Base-by-base conservation (phyloP, 495 filamentous ascomycete genomes). In the Trichocladium antarcticum region DNA sequence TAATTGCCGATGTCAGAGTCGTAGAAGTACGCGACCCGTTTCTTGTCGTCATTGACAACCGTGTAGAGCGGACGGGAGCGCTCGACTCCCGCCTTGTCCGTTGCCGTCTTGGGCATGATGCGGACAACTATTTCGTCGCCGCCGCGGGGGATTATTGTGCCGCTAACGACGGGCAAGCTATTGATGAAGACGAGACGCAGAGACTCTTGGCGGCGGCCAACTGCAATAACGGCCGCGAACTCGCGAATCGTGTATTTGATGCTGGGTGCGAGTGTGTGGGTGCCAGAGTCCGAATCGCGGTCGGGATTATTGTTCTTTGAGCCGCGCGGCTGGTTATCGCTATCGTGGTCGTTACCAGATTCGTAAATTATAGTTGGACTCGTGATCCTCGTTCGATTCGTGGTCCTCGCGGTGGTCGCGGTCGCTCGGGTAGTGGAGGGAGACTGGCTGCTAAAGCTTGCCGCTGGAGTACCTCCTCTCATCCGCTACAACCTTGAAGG, bases 1-100 rank as follows among this genome's bases (percentile, higher is more conserved):
- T 95, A 79, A 63, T 95, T 96, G 48, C 89, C 89, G 61, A 96
- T 89, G 72, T 96, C 89, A 1, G 85, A 89, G 65, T 96, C 89
- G 76, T 96, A 96, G 71, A 96, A 96, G 69, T 96, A 95, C 22
- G 89, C 89, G 39, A 95, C 84, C 52, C 84, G 82, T 63, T 89
- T 90, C 52, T 66, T 67, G 46, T 56, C 54, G 24, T 57, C 57
- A 40, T 65, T 57, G 29, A 59, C 51, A 5, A 57, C 32, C 16
- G 54, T 27, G 44, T 64, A 64, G 15, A 69, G 59, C 5, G 64
- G 62, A 1, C 49, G 50, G 12, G 63, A 44, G 34, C 66, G 57
- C 37, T 63, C 49, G 38, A 67, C 64, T n/a, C 64, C 64, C 39
- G 64, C 56, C 5, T 55, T 51, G 34, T 67, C 64, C 6, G 56